Base-by-base conservation (phyloP, 2,329 filamentous ascomycete species). In the Trichoderma arundinaceum region DNA sequence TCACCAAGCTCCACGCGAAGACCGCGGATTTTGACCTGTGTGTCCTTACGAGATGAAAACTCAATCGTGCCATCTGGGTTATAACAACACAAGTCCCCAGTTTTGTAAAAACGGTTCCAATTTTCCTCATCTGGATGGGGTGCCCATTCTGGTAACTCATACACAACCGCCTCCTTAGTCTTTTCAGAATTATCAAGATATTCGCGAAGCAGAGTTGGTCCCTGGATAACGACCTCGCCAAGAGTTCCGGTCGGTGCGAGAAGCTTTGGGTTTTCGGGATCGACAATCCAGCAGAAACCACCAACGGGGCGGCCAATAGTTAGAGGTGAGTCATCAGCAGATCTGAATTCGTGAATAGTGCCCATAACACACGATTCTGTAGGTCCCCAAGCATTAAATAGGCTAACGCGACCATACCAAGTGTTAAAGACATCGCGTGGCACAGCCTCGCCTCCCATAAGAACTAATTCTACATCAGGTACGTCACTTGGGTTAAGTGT, bases 381-480 rank as follows among this genome's bases (percentile, higher is more conserved):
- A 4, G 70, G 70, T 0, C 70, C 70, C 43, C 69, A 71, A 6
- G 22, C 66, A 12, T 71, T 70, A 7, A 71, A 13, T 9, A 71
- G 28, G 2, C 59, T 52, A 51, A 64, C 66, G 4, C 57, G 22
- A 8, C 57, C 63, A 33, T 52, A 43, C 68, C 68, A 71, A 8
- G 19, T 41, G 2, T 68, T 52, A 1, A 70, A 39, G 0, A 70
- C 39, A n/a, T 66, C 63, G 1, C 28, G 46, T 0, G 63, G 57
- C 2, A 69, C 13, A 22, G 66, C 43, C 6, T 71, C 69, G 3
- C 69, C 69, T 3, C n/a, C 67, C 2, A 65, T 17, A 9, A 56
- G 35, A 9, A 43, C 3, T 53, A 64, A 57, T 32, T 66, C 52
- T 3, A 71, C 35, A 7, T n/a, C 46, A 10, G 67, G 68, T 1